Evolutionary conservation across 768 basidiomycete genomes (phyloP).

Genomic region (Pulveroboletus sp.): DNA sequence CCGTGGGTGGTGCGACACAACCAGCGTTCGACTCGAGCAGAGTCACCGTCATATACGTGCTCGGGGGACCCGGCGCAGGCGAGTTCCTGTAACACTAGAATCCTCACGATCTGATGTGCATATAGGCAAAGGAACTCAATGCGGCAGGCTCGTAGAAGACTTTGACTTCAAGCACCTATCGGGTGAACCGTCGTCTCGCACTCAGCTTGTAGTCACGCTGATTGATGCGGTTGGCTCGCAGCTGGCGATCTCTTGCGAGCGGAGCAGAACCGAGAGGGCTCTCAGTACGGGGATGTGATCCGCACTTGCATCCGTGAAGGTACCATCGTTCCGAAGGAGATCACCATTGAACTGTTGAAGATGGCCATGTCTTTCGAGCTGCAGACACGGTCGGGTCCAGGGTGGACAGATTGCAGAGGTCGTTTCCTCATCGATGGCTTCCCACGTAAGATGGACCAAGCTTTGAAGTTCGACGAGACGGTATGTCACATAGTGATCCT

Average conservation of each 20-base stretch:
- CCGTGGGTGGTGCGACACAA: not conserved
- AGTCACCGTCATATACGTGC: conserved; percentile 88
- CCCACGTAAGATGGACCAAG: conserved; percentile 99
- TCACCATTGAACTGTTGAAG: conserved; percentile 92
- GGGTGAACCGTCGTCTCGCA: conserved; percentile 43
- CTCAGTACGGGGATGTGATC: conserved; percentile 79
- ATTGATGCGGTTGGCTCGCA: conserved; percentile 26
- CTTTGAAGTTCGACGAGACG: conserved; percentile 79
- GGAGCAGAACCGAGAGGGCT: conserved; percentile 85
- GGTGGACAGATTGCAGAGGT: conserved; percentile 68
- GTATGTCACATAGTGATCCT: conserved; percentile 39
- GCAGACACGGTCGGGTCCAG: conserved; percentile 39
- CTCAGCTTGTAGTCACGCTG: conserved; percentile 6
- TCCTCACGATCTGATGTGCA: conserved; percentile 4
- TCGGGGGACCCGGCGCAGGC: conserved; percentile 97
- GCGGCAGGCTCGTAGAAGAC: conserved; percentile 73
- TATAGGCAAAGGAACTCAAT: conserved; percentile 95
- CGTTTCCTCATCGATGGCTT: conserved; percentile 97
- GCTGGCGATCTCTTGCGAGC: conserved; percentile 97
- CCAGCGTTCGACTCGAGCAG: conserved; percentile 58
- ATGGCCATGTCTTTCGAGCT: conserved; percentile 79
- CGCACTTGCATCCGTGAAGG: conserved; percentile 87
- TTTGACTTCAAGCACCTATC: conserved; percentile 92
- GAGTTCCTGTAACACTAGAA: conserved; percentile 15
- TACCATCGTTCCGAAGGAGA: conserved; percentile 91